Evolutionary conservation across 768 basidiomycete species (phyloP).

Genomic region (Boletales sp.): DNA sequence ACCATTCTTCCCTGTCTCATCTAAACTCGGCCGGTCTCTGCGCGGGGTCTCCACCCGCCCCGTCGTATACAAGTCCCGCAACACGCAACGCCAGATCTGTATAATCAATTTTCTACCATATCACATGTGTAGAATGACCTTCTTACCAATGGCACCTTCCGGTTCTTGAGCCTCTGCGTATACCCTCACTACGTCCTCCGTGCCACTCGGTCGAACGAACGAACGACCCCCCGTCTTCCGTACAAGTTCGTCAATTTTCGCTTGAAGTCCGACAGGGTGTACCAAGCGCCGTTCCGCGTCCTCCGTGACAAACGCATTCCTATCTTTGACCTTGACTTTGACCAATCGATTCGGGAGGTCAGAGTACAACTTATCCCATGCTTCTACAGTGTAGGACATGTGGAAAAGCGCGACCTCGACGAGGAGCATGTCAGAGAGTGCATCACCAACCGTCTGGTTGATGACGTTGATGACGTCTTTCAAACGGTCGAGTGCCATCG

Average conservation of each 20-base stretch:
- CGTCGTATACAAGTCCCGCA: slow-evolving; percentile 81
- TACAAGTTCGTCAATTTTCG: slow-evolving; percentile 76
- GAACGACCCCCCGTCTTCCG: slow-evolving; percentile 82
- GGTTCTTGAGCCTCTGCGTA: slow-evolving; percentile 87
- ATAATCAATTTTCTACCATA: slow-evolving; percentile 2
- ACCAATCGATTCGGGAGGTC: slow-evolving; percentile 95
- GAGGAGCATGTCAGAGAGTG: slow-evolving; percentile 91
- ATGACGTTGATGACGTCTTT: slow-evolving; percentile 78
- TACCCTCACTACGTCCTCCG: slow-evolving; percentile 96
- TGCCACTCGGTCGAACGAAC: slow-evolving; percentile 96
- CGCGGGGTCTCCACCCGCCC: slow-evolving; percentile 72
- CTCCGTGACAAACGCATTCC: slow-evolving; percentile 81
- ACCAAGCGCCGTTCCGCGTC: slow-evolving; percentile 91
- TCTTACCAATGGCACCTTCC: slow-evolving; percentile 74
- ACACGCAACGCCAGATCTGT: slow-evolving; percentile 83
- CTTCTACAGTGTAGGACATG: slow-evolving; percentile 73
- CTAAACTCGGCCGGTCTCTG: slow-evolving; percentile 79
- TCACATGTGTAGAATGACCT: neutral
- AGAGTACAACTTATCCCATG: slow-evolving; percentile 92
- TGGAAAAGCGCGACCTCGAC: slow-evolving; percentile 92
- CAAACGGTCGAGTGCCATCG: slow-evolving; percentile 74
- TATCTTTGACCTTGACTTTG: slow-evolving; percentile 84
- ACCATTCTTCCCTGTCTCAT: slow-evolving; percentile 28
- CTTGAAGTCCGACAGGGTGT: slow-evolving; percentile 76
- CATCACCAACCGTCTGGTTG: slow-evolving; percentile 98